A percentile compares a stretch with the other conserved stretches of the same genome.
phyloP scores from a whole-genome alignment of 495 filamentous ascomycete genomes.

The Xylaria flabelliformis region DNA sequence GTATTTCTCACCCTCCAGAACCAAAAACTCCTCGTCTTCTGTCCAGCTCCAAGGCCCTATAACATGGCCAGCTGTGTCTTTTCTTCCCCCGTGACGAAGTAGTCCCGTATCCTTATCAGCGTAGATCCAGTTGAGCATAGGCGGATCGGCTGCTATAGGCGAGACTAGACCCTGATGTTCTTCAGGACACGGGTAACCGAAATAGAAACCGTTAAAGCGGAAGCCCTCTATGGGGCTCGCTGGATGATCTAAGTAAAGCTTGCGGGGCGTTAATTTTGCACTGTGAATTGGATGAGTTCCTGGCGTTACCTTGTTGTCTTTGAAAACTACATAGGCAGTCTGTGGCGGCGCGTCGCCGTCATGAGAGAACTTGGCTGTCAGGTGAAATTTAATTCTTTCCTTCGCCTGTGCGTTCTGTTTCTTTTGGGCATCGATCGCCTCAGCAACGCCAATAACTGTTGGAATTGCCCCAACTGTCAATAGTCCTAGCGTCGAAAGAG shows the following conservation, averaged over 20 bases:
- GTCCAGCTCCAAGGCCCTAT: slow-evolving; percentile 65
- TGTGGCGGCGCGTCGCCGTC: slow-evolving; percentile 44
- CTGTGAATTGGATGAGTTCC: not conserved
- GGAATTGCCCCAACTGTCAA: slow-evolving; percentile 54
- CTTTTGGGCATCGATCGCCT: slow-evolving; percentile 59
- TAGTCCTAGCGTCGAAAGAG: slow-evolving; percentile 50
- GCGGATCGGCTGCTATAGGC: slow-evolving; percentile 63
- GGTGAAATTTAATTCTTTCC: slow-evolving; percentile 58
- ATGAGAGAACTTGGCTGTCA: slow-evolving; percentile 53
- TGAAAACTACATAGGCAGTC: slow-evolving; percentile 50
- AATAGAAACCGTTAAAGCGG: slow-evolving; percentile 66
- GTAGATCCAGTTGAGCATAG: slow-evolving; percentile 70
- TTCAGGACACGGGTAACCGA: slow-evolving; percentile 63
- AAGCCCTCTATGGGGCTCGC: slow-evolving; percentile 52
- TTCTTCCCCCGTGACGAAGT: slow-evolving; percentile 60
- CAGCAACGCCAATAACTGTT: slow-evolving; percentile 57
- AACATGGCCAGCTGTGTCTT: slow-evolving; percentile 54
- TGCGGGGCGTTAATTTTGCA: not conserved
- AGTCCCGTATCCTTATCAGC: slow-evolving; percentile 62
- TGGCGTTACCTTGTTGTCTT: slow-evolving; percentile 51
- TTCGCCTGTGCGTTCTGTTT: slow-evolving; percentile 55
- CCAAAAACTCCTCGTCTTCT: slow-evolving; percentile 60
- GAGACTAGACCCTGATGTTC: slow-evolving; percentile 64
- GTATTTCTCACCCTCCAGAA: slow-evolving; percentile 50
- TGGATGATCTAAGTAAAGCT: slow-evolving; percentile 58